phyloP scores from a whole-genome alignment of 176 grass and related monocot species.

The Calamus simplicifolius region DNA sequence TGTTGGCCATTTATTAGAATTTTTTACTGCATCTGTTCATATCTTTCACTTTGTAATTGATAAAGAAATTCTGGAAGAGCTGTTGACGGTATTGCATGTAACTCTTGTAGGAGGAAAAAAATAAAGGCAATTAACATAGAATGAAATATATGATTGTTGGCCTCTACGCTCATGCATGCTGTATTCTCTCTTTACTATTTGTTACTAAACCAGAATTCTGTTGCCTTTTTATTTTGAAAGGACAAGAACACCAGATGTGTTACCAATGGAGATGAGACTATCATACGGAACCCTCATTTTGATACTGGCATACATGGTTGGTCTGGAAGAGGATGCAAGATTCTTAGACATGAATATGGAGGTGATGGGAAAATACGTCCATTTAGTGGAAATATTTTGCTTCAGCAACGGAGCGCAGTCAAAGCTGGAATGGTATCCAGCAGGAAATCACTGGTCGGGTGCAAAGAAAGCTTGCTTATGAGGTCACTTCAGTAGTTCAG shows the following conservation, averaged over 20 bases:
- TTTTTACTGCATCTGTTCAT: no score
- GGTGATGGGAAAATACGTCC: constrained; percentile 47
- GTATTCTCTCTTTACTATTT: no score
- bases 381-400: constrained; percentile 67
- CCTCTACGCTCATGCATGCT: no score
- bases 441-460: constrained; percentile 85
- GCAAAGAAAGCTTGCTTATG: constrained; percentile 58
- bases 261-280: constrained; percentile 23
- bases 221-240: constrained; percentile 23
- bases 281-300: constrained; percentile 73
- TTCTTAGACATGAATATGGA: constrained; percentile 56
- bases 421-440: constrained; percentile 89
- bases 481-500: constrained; percentile 59
- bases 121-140: no score
- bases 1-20: no score
- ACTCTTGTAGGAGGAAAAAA: no score
- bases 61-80: no score
- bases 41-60: no score
- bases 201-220: neutral
- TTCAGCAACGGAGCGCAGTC: constrained; percentile 53
- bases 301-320: constrained; percentile 69
- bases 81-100: no score
- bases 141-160: no score
- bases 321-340: constrained; percentile 97
- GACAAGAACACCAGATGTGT: constrained; percentile 16